phyloP scores from a whole-genome alignment of 768 basidiomycete genomes.

The Daedalea quercina region DNA sequence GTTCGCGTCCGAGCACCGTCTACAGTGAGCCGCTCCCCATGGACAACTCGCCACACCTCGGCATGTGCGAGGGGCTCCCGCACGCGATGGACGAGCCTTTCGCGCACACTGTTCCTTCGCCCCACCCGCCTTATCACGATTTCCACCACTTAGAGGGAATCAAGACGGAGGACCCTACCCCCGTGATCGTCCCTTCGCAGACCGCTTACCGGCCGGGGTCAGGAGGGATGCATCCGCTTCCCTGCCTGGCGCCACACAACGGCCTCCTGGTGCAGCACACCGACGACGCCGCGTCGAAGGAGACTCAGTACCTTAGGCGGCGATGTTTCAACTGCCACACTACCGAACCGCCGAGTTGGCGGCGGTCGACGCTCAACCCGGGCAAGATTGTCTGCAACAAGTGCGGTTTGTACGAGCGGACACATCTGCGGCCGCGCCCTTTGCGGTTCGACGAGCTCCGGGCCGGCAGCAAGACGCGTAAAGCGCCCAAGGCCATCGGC shows the following conservation, averaged over 20 bases:
- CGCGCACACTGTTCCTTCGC: conserved; percentile 27
- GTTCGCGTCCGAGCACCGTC: conserved; percentile 28
- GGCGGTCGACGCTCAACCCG: conserved; percentile 80
- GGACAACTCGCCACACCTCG: conserved; percentile 32
- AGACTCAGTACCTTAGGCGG: conserved; percentile 84
- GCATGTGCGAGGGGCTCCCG: conserved; percentile 27
- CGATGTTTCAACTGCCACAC: conserved; percentile 91
- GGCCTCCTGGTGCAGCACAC: conserved; percentile 79
- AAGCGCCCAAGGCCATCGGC: conserved; percentile 31
- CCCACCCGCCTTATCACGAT: conserved; percentile 41
- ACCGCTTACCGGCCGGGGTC: conserved; percentile 36
- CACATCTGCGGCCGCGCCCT: conserved; percentile 76
- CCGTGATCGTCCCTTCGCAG: conserved; percentile 62
- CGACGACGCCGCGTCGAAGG: conserved; percentile 85
- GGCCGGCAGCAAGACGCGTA: conserved; percentile 79
- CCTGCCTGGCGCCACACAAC: conserved; percentile 34
- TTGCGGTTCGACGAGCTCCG: conserved; percentile 84
- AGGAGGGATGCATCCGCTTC: conserved; percentile 24
- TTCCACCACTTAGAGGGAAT: conserved; percentile 43
- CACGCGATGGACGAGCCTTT: conserved; percentile 24
- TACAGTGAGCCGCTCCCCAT: conserved; percentile 35
- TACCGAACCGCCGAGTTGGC: conserved; percentile 86
- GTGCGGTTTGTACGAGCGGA: conserved; percentile 87
- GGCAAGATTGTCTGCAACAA: conserved; percentile 95
- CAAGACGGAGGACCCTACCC: conserved; percentile 60